Base-by-base conservation (phyloP, 2,329 filamentous ascomycete genomes). In the Myriosclerotinia duriaeana region DNA sequence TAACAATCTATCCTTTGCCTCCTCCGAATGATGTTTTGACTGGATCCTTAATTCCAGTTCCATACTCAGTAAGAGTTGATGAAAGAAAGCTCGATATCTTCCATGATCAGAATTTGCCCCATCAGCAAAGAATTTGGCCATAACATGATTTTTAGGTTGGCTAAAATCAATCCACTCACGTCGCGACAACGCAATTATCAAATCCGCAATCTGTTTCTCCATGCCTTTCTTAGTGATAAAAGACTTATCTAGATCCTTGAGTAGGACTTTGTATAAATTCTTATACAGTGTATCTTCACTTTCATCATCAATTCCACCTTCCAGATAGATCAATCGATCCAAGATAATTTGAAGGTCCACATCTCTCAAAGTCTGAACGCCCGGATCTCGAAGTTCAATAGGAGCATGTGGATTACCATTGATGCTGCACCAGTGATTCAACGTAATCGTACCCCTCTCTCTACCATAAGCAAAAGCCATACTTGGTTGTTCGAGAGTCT, bases 91-190 rank as follows among this genome's bases (percentile, higher is more conserved):
- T 67, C 84, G 83, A 72, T 89, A 89, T 38, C 66, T 66, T 40
- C 72, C 73, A 55, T 83, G 79, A 71, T 88, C 87, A 22, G 80
- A 79, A 46, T 82, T 80, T 66, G 82, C 80, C 15, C 82, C 82
- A 71, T 89, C 85, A 69, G 88, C 55, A 68, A 92, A 89, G 77
- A 89, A 92, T 64, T 87, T 86, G 3, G 90, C 90, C 34, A 89
- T 85, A 30, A 92, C 87, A 73, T 93, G 90, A 72, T 92, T 91
- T 73, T 85, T 85, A 5, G 84, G 84, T 46, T 82, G 80, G 38
- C 88, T 89, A 72, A 92, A 91, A 76, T 93, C 89, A 70, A 89
- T 87, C 90, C 90, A 92, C 66, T 86, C 83, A 0, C 84, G 81
- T n/a, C 87, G 82, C 1, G 87, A 88, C 14, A 93, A 79, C 0